These are phyloP conservation scores for Aureobasidium musti DNA, from an alignment of 2,329 filamentous ascomycete species.

Conservation along the genomic window DNA sequence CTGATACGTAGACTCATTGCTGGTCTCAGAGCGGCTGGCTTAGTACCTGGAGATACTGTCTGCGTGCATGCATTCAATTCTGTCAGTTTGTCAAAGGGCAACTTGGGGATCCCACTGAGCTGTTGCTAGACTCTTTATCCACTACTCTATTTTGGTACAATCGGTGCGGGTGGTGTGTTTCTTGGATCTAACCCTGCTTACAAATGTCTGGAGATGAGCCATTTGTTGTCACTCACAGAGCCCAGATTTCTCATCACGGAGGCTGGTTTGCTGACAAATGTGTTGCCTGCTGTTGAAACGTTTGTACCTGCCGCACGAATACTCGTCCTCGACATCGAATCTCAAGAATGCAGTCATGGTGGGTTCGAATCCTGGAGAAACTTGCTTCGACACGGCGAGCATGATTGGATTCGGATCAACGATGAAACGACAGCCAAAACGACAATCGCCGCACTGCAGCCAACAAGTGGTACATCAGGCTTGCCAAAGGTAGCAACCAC, in stretches of 20 bases:
- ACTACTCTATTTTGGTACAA: slow-evolving; percentile 53
- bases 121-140: slow-evolving; percentile 44
- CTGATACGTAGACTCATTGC: neutral
- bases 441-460: slow-evolving; percentile 38
- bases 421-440: slow-evolving; percentile 33
- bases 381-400: neutral
- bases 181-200: slow-evolving; percentile 55
- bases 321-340: neutral
- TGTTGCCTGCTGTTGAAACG: neutral
- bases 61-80: slow-evolving; percentile 35
- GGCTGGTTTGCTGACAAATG: neutral
- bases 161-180: slow-evolving; percentile 53
- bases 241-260: slow-evolving; percentile 51
- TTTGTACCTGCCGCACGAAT: neutral
- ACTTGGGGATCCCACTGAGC: neutral
- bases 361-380: neutral
- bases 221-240: slow-evolving; percentile 49
- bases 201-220: slow-evolving; percentile 51
- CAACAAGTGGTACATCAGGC: slow-evolving; percentile 44
- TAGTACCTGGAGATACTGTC: neutral
- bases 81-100: slow-evolving; percentile 38
- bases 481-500: slow-evolving; percentile 46
- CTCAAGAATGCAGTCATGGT: neutral
- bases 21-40: neutral
- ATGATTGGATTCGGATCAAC: slow-evolving; percentile 10